Evolutionary conservation across 352 stramenopile species (phyloP), one percentile per base, ranked within the genome.

Genomic region (Phytophthora agathidicida): DNA sequence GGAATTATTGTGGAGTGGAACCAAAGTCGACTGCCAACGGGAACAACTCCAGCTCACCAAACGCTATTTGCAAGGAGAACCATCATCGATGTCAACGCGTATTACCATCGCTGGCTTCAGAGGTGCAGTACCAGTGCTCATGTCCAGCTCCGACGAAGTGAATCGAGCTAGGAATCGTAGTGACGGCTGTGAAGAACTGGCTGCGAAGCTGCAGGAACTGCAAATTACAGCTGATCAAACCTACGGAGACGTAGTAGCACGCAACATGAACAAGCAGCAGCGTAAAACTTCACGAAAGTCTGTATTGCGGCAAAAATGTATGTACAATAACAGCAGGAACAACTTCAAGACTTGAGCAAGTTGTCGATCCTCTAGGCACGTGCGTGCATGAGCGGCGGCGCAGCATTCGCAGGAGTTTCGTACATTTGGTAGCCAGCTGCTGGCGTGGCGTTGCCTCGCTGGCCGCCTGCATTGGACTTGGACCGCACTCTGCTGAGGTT

Each of bases 371-470:
- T 68, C 41, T 75, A 75, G 14, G 66, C 27, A 19, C 50, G 66
- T 30, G 58, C 61, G 43, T 81, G 68, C 51, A 71, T 73, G 44
- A 80, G 62, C 35, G 70, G 73, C 31, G 67, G 63, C 17, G 66
- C 66, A 7, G 71, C 68, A 23, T 71, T 63, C 3, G 62, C 63
- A 11, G 79, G 79, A 20, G 79, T 81, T 68, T 89, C 74, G 59
- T 81, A 89, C 63, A 82, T 68, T 30, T 83, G 75, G 74, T 89
- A 89, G 44, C 54, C 59, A 16, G 49, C 61, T n/a, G n/a, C n/a
- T 22, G 50, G 47, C 27, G 47, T 45, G 35, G 39, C 28, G 54
- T 68, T 80, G 53, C 52, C 52, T n/a, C 62, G 60, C 27, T 67
- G 60, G 14, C 32, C 58, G 19, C 48, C 37, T 27, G 54, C 73